These are phyloP conservation scores for Calycina herbarum DNA, from an alignment of 2,329 filamentous ascomycete genomes.

Conservation along the genomic window DNA sequence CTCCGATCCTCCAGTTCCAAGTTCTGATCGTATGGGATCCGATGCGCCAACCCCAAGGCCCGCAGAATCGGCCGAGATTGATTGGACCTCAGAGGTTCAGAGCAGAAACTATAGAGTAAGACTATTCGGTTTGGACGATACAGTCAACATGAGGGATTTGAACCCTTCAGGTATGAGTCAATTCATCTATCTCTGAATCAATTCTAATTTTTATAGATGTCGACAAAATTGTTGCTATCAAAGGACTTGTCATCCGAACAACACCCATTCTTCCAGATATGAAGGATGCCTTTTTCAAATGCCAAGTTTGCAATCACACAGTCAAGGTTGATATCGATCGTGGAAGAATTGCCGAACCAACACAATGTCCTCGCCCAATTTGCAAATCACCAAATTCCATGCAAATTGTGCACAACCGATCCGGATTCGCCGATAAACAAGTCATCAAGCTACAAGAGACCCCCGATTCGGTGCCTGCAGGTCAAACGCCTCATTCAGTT, in stretches of 20 bases:
- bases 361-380: slow-evolving; percentile 77
- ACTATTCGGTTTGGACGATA: slow-evolving; percentile 83
- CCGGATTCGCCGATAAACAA: slow-evolving; percentile 93
- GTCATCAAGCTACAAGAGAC: slow-evolving; percentile 99
- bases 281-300: slow-evolving; percentile 98
- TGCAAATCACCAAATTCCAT: slow-evolving; percentile 91
- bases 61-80: slow-evolving; percentile 55
- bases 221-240: slow-evolving; percentile 93
- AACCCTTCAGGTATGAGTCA: slow-evolving; percentile 71
- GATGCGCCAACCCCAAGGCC: slow-evolving; percentile 45
- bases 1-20: slow-evolving; percentile 38
- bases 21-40: slow-evolving; percentile 69
- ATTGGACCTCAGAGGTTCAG: slow-evolving; percentile 75
- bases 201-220: slow-evolving; percentile 61
- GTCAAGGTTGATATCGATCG: slow-evolving; percentile 90
- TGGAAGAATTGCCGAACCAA: slow-evolving; percentile 94
- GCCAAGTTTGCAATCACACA: slow-evolving; percentile 88
- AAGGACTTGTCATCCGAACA: slow-evolving; percentile 92
- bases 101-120: slow-evolving; percentile 80
- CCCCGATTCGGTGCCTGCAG: slow-evolving; percentile 89
- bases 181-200: background rate
- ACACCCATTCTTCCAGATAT: slow-evolving; percentile 98
- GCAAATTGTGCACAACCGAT: slow-evolving; percentile 97
- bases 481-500: slow-evolving; percentile 95
- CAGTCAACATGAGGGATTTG: slow-evolving; percentile 88